Percentiles rank a stretch among this genome's conserved stretches.
These are phyloP conservation scores for Rubus parviflorus DNA, from an alignment of 306 rosid species.

Conservation along the genomic window DNA sequence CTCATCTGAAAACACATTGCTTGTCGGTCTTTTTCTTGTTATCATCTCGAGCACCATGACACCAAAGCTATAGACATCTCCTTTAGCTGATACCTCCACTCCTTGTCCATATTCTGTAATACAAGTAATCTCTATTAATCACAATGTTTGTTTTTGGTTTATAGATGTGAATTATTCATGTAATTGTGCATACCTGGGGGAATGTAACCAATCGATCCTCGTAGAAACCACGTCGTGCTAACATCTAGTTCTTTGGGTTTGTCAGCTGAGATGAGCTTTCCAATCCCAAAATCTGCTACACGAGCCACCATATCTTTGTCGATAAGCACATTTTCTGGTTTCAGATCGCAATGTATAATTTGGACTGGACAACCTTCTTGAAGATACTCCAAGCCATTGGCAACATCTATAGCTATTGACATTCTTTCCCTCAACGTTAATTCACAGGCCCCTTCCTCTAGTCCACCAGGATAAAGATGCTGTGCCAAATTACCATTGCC, in stretches of 20 bases:
- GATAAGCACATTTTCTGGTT: conserved; percentile 31
- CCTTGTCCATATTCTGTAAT: conserved; percentile 31
- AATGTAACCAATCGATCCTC: conserved; percentile 33
- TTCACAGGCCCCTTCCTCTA: conserved; percentile 21
- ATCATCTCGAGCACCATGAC: conserved; percentile 29
- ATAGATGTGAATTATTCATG: neutral
- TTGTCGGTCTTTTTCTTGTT: conserved; percentile 23
- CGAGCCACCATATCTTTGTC: conserved; percentile 30
- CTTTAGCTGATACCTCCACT: conserved; percentile 25
- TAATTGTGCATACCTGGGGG: conserved; percentile 23
- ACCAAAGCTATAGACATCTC: conserved; percentile 28
- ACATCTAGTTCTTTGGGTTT: neutral
- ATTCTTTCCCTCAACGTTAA: conserved; percentile 21
- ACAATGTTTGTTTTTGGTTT: neutral
- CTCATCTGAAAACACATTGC: conserved; percentile 14
- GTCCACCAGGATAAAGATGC: conserved; percentile 29
- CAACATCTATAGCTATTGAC: conserved; percentile 26
- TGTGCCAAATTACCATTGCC: conserved; percentile 25
- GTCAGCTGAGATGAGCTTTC: conserved; percentile 25
- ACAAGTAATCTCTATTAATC: neutral
- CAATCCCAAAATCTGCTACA: conserved; percentile 30
- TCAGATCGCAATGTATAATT: conserved; percentile 31
- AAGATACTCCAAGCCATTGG: conserved; percentile 32
- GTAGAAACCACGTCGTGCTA: conserved; percentile 11
- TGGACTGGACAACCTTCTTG: conserved; percentile 34